These are phyloP conservation scores for Colletotrichum ledebouriae DNA, from an alignment of 2,329 filamentous ascomycete genomes.

Conservation along the genomic window DNA sequence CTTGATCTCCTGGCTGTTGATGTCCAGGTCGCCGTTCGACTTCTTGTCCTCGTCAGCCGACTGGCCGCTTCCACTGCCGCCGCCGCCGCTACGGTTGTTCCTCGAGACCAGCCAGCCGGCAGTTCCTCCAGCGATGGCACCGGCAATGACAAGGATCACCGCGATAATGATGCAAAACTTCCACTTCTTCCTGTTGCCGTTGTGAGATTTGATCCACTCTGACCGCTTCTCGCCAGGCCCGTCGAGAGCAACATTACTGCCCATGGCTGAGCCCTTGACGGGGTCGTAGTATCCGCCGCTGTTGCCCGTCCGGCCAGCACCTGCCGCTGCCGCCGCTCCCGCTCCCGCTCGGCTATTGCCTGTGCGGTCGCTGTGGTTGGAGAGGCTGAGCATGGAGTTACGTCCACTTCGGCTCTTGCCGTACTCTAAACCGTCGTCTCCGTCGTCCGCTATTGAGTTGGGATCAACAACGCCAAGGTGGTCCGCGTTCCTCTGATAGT, in stretches of 20 bases:
- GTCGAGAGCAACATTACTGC: conserved; percentile 18
- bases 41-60: conserved; percentile 71
- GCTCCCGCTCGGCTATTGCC: conserved; percentile 46
- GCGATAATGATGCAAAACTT: conserved; percentile 77
- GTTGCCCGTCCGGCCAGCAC: conserved; percentile 51
- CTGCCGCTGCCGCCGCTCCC: conserved; percentile 58
- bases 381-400: conserved; percentile 72
- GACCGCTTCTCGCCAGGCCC: conserved; percentile 70
- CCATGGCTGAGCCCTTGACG: conserved; percentile 55
- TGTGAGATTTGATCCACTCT: conserved; percentile 73
- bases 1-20: conserved; percentile 84
- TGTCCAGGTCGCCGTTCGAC: conserved; percentile 77
- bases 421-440: conserved; percentile 83
- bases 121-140: conserved; percentile 80
- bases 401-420: conserved; percentile 57
- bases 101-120: conserved; percentile 79
- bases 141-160: conserved; percentile 73
- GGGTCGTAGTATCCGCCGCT: conserved; percentile 68
- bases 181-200: conserved; percentile 72
- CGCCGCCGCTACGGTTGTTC: conserved; percentile 55
- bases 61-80: conserved; percentile 51
- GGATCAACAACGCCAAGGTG: conserved; percentile 77
- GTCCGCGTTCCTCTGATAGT: conserved; percentile 67
- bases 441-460: conserved; percentile 86
- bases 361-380: conserved; percentile 56